These are phyloP conservation scores for Orbilia javanica DNA, from an alignment of 2,329 filamentous ascomycete species.

Conservation along the genomic window DNA sequence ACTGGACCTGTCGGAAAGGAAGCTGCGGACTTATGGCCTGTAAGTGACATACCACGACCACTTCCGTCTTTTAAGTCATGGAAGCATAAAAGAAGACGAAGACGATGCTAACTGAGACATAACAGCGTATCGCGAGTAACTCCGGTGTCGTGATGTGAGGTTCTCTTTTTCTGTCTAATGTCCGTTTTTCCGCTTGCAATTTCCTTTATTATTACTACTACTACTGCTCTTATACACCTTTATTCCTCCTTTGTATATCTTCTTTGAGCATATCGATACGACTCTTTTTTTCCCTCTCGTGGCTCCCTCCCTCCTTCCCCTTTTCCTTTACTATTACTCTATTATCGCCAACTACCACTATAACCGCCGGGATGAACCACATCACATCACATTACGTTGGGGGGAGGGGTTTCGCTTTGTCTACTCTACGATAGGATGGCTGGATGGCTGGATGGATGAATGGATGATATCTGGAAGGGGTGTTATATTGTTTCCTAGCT, in stretches of 20 bases:
- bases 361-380: constrained; percentile 6
- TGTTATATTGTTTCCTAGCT: constrained; percentile 8
- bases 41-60: constrained; percentile 69
- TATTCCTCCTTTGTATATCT: constrained; percentile 49
- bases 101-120: constrained; percentile 63
- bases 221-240: constrained; percentile 37
- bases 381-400: constrained; percentile 30
- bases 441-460: neutral
- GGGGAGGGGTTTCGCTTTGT: constrained; percentile 14
- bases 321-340: constrained; percentile 27
- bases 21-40: constrained; percentile 98
- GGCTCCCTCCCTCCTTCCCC: neutral
- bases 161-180: constrained; percentile 8
- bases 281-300: constrained; percentile 27
- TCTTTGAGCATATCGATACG: constrained; percentile 57
- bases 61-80: too few relatives aligned
- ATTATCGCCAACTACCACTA: neutral
- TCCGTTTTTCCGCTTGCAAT: constrained; percentile 3
- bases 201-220: constrained; percentile 31
- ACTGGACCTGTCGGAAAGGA: constrained; percentile 99
- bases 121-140: constrained; percentile 98
- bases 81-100: constrained; percentile 31
- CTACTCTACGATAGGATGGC: neutral
- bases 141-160: constrained; percentile 99
- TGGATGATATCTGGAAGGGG: neutral